Evolutionary conservation across 306 rosid genomes (phyloP).

Genomic region (Vachellia pachyceras): DNA sequence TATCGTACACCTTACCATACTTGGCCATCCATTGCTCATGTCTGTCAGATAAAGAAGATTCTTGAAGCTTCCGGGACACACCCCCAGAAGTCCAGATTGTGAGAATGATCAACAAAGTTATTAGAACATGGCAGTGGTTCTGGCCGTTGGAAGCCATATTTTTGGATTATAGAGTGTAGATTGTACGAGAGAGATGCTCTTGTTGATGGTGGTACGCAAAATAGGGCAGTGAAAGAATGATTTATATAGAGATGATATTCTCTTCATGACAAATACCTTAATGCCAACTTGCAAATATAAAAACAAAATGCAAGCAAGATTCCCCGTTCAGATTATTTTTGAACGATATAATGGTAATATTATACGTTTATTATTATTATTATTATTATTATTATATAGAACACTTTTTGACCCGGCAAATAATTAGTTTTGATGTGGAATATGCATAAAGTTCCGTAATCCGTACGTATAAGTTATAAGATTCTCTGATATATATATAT

Average conservation of each 20-base stretch:
- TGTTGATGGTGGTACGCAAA: slow-evolving; percentile 16
- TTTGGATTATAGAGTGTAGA: background rate
- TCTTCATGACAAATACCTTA: background rate
- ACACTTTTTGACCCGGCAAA: no score
- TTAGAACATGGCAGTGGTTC: background rate
- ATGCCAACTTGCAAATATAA: background rate
- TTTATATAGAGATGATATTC: slow-evolving; percentile 32
- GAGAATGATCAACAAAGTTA: slow-evolving; percentile 11
- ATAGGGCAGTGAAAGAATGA: background rate
- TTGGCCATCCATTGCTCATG: slow-evolving; percentile 53
- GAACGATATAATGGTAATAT: no score
- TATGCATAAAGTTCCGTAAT: no score
- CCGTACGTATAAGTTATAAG: no score
- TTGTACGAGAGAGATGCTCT: background rate
- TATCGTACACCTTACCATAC: slow-evolving; percentile 19
- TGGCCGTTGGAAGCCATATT: slow-evolving; percentile 35
- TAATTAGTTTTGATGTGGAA: no score
- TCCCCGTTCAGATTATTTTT: background rate
- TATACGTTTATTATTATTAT: no score
- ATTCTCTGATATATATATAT: no score
- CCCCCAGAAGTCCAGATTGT: slow-evolving; percentile 18
- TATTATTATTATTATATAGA: no score
- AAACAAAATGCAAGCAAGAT: background rate
- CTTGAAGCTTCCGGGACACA: slow-evolving; percentile 37
- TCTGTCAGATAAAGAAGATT: slow-evolving; percentile 31